Evolutionary conservation across 177 flowering plant genomes (phyloP), one percentile per base, ranked within the genome.

Genomic region (Telopea speciosissima): DNA sequence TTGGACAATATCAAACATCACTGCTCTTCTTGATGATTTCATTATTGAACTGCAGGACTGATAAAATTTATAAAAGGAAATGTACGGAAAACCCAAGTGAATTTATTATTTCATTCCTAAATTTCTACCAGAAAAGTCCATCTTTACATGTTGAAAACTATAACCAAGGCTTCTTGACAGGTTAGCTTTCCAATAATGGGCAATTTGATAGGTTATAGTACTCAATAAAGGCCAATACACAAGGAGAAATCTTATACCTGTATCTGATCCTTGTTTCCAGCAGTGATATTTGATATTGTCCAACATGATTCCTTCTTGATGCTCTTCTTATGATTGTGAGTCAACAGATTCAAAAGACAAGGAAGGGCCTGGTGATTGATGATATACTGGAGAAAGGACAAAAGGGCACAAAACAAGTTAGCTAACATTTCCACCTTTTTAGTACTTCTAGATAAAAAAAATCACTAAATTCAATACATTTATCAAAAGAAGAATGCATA

Each of bases 251-350:
- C 5, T 24, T 62, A 33, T 73, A 88, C 97, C 89, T 91, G 94
- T 66, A 91, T 89, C 76, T 91, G 97, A 21, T 83, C 88, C 79
- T 68, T 86, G 79, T 89, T 91, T 68, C 97, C 97, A 79, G 97
- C 97, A 17, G 97, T 89, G 63, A 91, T 87, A 75, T 91, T 91
- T 70, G 97, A 91, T 61, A 89, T 88, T 28, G 97, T 85, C 97
- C 97, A 89, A 77, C 97, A 91, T 60, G 93, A 92, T 81, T 89
- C 94, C 73, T 89, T 91, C 82, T 88, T 90, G 42, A 91, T 90
- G 79, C 93, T 90, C 81, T 87, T 91, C 67, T 90, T 89, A 62
- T 91, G 90, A 79, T 89, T 89, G 72, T 83, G 81, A 10, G 88
- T 85, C 84, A 91, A 79, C 71, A 89, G 75, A 75, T 80, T 85